Conservation (phyloP, 2,329 filamentous ascomycete genomes). For the Dactylellina cionopaga region DNA sequence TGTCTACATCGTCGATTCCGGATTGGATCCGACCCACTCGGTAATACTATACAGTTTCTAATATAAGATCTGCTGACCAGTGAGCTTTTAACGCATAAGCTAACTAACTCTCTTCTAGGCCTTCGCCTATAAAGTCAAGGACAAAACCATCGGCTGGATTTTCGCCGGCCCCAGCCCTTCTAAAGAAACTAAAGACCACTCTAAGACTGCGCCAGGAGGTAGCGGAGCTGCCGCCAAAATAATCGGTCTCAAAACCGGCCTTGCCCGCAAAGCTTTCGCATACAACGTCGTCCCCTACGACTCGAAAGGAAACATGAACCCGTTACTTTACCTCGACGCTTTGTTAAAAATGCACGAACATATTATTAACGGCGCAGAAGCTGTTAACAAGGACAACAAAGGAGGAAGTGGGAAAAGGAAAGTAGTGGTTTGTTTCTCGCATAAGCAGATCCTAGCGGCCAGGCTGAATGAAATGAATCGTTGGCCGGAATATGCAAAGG, state of each 20-base stretch:
- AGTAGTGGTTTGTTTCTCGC: slow-evolving; percentile 30
- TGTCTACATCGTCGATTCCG: slow-evolving; percentile 35
- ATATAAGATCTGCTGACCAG: too few relatives aligned
- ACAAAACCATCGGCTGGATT: slow-evolving; percentile 30
- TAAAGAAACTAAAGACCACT: slow-evolving; percentile 16
- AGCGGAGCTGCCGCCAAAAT: slow-evolving; percentile 32
- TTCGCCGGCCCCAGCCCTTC: slow-evolving; percentile 18
- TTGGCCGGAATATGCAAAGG: slow-evolving; percentile 19
- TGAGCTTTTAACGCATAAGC: not conserved
- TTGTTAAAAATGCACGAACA: slow-evolving; percentile 39
- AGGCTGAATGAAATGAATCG: slow-evolving; percentile 23
- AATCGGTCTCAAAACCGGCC: slow-evolving; percentile 13
- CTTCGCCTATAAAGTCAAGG: slow-evolving; percentile 5
- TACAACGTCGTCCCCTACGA: slow-evolving; percentile 44
- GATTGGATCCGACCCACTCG: slow-evolving; percentile 8
- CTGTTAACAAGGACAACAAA: too few relatives aligned
- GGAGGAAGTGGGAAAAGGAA: not conserved
- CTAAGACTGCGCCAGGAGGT: not conserved
- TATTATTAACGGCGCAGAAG: not conserved
- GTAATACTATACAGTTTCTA: not conserved
- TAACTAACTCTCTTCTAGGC: too few relatives aligned
- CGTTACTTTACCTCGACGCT: slow-evolving; percentile 29
- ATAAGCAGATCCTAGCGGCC: not conserved
- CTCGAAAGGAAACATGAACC: slow-evolving; percentile 5
- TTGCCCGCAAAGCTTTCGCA: slow-evolving; percentile 13